A percentile compares a stretch with the other conserved stretches of the same genome.
Evolutionary conservation across 805 yeast species (phyloP).

Genomic region (Candida nitratophila): DNA sequence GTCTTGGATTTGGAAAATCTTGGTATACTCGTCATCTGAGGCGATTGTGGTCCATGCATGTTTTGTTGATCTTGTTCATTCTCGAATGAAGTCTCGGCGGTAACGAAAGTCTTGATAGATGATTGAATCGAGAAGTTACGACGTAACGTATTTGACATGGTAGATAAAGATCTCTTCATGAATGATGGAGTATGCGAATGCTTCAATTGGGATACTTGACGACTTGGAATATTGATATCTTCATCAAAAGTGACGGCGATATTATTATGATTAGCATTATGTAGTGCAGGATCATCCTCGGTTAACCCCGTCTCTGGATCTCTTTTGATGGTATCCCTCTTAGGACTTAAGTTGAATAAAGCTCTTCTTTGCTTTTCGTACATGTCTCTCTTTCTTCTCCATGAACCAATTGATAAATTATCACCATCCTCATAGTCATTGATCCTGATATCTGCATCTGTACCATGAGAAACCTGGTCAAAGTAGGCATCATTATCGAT

Average conservation of each 20-base stretch:
- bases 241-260: not conserved
- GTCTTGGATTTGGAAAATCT: not conserved
- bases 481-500: not conserved
- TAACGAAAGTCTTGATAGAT: slow-evolving; percentile 17
- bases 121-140: slow-evolving; percentile 24
- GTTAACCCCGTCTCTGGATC: not conserved
- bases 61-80: not conserved
- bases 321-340: not conserved
- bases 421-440: slow-evolving; percentile 31
- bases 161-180: slow-evolving; percentile 21
- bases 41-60: not conserved
- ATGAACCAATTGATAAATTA: slow-evolving; percentile 42
- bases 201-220: not conserved
- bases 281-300: not conserved
- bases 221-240: not conserved
- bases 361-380: slow-evolving; percentile 24
- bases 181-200: slow-evolving; percentile 5
- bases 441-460: slow-evolving; percentile 17
- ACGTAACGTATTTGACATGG: slow-evolving; percentile 21
- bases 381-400: slow-evolving; percentile 44
- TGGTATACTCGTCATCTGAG: not conserved
- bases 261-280: not conserved
- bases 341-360: slow-evolving; percentile 1
- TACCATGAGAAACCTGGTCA: not conserved
- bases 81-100: slow-evolving; percentile 16